phyloP scores from a whole-genome alignment of 2,329 filamentous ascomycete species.

The Phialocephala subalpina region DNA sequence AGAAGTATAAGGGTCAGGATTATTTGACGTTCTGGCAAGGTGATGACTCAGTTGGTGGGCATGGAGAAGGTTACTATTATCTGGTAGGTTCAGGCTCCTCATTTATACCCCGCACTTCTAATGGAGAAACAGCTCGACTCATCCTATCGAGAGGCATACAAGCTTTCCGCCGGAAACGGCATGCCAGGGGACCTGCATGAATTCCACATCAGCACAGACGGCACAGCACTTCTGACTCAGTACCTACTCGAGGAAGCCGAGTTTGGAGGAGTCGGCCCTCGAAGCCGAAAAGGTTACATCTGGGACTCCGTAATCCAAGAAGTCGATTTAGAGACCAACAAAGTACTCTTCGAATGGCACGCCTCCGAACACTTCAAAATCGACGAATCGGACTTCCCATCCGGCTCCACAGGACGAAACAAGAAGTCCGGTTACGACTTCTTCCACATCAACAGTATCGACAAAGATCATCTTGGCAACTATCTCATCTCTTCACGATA shows the following conservation, averaged over 20 bases:
- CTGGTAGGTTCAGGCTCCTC: slow-evolving; percentile 12
- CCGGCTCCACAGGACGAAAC: slow-evolving; percentile 10
- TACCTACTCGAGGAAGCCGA: slow-evolving; percentile 50
- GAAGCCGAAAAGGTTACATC: slow-evolving; percentile 42
- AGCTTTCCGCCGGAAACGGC: slow-evolving; percentile 46
- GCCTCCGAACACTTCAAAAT: slow-evolving; percentile 36
- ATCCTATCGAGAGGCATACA: slow-evolving; percentile 45
- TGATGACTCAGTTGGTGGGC: slow-evolving; percentile 42
- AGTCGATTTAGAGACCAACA: slow-evolving; percentile 56
- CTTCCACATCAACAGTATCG: slow-evolving; percentile 45
- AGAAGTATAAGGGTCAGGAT: slow-evolving; percentile 51
- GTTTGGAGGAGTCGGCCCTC: slow-evolving; percentile 22
- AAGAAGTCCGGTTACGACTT: slow-evolving; percentile 43
- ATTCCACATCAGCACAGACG: slow-evolving; percentile 51
- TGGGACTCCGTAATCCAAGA: slow-evolving; percentile 55
- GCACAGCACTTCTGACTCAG: slow-evolving; percentile 51
- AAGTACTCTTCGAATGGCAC: slow-evolving; percentile 59
- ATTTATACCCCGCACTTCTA: not conserved
- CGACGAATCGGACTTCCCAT: slow-evolving; percentile 14
- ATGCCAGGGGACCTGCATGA: slow-evolving; percentile 53
- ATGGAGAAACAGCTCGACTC: slow-evolving; percentile 35
- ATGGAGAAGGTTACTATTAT: slow-evolving; percentile 20
- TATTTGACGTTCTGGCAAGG: slow-evolving; percentile 59
- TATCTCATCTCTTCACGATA: slow-evolving; percentile 56
- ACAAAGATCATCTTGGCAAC: slow-evolving; percentile 49